These are phyloP conservation scores for Sugiyamaella chiloensis DNA, from an alignment of 805 yeast genomes.

Conservation along the genomic window DNA sequence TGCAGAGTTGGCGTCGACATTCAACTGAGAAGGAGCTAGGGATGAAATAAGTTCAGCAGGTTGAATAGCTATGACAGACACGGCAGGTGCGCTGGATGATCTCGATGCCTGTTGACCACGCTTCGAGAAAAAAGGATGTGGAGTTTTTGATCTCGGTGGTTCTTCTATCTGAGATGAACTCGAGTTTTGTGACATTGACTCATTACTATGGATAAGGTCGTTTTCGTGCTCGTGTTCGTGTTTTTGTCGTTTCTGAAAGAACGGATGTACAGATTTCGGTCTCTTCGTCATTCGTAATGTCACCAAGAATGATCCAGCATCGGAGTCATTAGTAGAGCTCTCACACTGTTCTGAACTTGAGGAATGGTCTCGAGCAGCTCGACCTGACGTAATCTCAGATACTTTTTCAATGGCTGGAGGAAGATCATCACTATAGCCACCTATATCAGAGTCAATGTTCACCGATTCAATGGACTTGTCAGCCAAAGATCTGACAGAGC, in stretches of 20 bases:
- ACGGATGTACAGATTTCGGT: neutral
- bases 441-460: too few species aligned
- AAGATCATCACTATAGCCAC: too few species aligned
- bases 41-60: too few species aligned
- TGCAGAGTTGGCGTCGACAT: neutral
- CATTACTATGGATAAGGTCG: neutral
- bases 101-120: too few species aligned
- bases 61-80: too few species aligned
- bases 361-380: neutral
- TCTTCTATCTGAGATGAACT: neutral
- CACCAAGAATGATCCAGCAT: neutral
- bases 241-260: neutral
- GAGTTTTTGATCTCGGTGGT: neutral
- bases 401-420: too few species aligned
- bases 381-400: neutral
- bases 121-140: conserved; percentile 16
- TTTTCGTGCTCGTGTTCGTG: neutral
- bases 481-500: too few species aligned
- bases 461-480: neutral
- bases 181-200: neutral
- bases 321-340: too few species aligned
- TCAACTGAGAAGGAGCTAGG: neutral
- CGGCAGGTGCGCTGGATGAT: too few species aligned
- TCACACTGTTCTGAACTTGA: neutral
- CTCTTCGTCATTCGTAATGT: neutral